Percentiles rank a stretch among this genome's conserved stretches.
These are phyloP conservation scores for Garcia nutans DNA, from an alignment of 345 rosid species.

Conservation along the genomic window DNA sequence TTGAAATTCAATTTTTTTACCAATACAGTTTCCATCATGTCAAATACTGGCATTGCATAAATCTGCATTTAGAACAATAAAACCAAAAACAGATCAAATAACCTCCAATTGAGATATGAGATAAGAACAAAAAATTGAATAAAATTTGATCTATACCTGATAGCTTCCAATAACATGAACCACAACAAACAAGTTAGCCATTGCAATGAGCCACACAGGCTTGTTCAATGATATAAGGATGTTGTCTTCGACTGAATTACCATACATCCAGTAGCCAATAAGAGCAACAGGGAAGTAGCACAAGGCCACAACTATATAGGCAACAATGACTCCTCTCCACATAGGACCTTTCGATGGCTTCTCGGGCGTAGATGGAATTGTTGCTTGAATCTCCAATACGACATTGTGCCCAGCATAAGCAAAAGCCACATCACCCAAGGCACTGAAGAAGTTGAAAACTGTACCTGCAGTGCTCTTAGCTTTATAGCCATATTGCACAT, in stretches of 20 bases:
- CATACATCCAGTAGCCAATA: conserved; percentile 31
- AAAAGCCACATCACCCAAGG: conserved; percentile 33
- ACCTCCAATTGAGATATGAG: neutral
- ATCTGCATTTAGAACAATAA: conserved; percentile 10
- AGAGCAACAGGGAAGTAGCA: conserved; percentile 38
- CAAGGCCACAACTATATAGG: conserved; percentile 34
- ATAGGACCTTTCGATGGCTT: conserved; percentile 35
- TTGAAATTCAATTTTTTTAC: conserved; percentile 28
- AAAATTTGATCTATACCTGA: conserved; percentile 16
- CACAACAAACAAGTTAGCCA: conserved; percentile 35
- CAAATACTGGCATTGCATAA: conserved; percentile 36
- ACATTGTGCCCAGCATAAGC: conserved; percentile 40
- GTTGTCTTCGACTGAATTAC: conserved; percentile 29
- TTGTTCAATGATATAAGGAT: conserved; percentile 30
- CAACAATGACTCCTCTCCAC: conserved; percentile 38
- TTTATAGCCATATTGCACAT: conserved; percentile 29
- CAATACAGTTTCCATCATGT: conserved; percentile 31
- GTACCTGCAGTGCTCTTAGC: conserved; percentile 21
- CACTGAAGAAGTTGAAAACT: conserved; percentile 27
- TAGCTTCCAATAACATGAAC: conserved; percentile 38
- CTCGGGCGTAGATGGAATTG: conserved; percentile 37
- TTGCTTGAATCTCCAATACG: conserved; percentile 39
- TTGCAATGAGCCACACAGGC: conserved; percentile 33
- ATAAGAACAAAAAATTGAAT: neutral
- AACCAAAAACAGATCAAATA: neutral